phyloP scores from a whole-genome alignment of 2,329 filamentous ascomycete species.

The Scortechinia acanthostroma region DNA sequence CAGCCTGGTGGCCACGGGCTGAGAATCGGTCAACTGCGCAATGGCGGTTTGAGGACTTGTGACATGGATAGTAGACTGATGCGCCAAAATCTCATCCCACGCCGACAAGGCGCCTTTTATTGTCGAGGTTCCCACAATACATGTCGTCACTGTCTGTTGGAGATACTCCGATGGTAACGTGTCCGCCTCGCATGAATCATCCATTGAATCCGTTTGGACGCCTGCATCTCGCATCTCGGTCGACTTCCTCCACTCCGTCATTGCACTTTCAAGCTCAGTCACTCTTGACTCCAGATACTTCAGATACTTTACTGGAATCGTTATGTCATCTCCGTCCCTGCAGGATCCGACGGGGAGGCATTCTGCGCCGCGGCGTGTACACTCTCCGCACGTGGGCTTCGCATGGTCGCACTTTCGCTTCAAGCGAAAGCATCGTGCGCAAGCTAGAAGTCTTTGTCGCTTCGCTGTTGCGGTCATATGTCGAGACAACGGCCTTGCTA shows the following conservation, averaged over 20 bases:
- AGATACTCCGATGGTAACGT: no score
- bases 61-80: no score
- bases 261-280: background rate
- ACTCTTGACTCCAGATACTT: background rate
- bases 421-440: background rate
- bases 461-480: no score
- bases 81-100: no score
- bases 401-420: background rate
- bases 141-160: no score
- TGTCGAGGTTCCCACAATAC: no score
- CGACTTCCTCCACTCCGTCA: background rate
- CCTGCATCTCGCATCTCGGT: background rate
- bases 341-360: background rate
- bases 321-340: background rate
- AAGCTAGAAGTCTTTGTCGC: background rate
- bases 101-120: no score
- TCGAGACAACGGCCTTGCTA: no score
- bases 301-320: background rate
- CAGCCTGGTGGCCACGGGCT: no score
- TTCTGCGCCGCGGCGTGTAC: background rate
- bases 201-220: background rate
- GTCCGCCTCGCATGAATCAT: no score
- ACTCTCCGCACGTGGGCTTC: background rate
- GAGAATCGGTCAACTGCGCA: no score
- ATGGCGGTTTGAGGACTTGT: no score